phyloP scores from a whole-genome alignment of 768 basidiomycete genomes.

The Pleurotus pulmonarius region DNA sequence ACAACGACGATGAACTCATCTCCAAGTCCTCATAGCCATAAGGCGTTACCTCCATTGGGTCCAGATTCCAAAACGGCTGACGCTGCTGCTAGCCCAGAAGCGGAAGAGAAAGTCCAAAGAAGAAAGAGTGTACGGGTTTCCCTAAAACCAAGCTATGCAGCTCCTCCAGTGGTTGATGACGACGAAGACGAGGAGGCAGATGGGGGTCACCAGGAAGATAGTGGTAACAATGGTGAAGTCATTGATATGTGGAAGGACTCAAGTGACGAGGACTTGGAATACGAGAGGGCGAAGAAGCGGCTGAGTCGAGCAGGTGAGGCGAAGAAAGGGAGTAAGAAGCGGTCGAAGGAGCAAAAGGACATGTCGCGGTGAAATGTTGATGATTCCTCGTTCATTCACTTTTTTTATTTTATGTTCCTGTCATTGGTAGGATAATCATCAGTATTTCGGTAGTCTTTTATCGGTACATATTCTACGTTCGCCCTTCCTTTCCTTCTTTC shows the following conservation, averaged over 20 bases:
- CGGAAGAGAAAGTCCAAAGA: constrained; percentile 17
- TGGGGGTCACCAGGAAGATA: constrained; percentile 12
- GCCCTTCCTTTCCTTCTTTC: too few relatives aligned
- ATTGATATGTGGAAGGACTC: constrained; percentile 68
- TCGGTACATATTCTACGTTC: too few relatives aligned
- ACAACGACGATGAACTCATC: too few relatives aligned
- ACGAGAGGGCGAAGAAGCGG: constrained; percentile 51
- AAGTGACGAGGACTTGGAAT: constrained; percentile 71
- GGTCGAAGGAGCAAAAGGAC: background rate
- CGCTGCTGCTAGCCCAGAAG: too few relatives aligned
- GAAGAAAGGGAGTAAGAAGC: constrained; percentile 32
- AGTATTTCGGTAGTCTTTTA: too few relatives aligned
- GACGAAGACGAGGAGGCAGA: constrained; percentile 38
- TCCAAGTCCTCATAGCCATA: too few relatives aligned
- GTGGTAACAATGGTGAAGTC: background rate
- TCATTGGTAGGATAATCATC: too few relatives aligned
- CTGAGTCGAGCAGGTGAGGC: constrained; percentile 37
- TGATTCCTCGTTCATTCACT: background rate
- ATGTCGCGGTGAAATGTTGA: background rate
- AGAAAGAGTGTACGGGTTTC: constrained; percentile 79
- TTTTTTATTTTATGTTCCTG: too few relatives aligned
- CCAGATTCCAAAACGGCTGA: too few relatives aligned
- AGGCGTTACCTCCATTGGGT: too few relatives aligned
- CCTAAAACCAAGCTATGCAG: constrained; percentile 70
- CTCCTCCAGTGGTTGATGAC: constrained; percentile 62